Base-by-base conservation (phyloP, 768 basidiomycete species). In the Rhizopogon vesiculosus region DNA sequence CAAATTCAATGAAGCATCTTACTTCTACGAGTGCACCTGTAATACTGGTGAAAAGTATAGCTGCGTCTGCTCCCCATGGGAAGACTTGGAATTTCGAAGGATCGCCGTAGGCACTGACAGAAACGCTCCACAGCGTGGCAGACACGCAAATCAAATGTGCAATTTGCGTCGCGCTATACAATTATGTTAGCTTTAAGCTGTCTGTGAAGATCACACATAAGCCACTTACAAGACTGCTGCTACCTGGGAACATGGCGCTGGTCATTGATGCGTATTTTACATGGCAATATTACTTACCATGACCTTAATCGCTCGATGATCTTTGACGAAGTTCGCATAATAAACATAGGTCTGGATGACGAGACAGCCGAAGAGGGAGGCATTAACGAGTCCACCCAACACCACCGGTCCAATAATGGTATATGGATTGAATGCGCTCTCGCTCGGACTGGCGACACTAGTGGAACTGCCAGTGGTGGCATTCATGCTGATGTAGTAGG, bases 321-420 rank as follows among this genome's bases (percentile, higher is more conserved):
- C 62, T 5, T 51, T 45, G 2, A 40, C 16, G 55, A 59, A 63
- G 5, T 18, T 52, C 7, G 50, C 44, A 44, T 59, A 55, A 51
- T 63, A 63, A n/a, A 53, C 18, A 41, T 61, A 55, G 16, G 42
- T 39, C 50, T 63, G 62, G 42, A 54, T 19, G 1, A 51, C 42
- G 9, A 56, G 18, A 42, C 59, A 43, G 12, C 62, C 62, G 19
- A 63, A 61, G n/a, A 63, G 42, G 25, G 52, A 45, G 7, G 52
- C 40, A 3, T 58, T 56, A 1, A 55, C 35, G 15, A 61, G 39
- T n/a, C 45, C 53, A 16, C 62, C 61, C 19, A 61, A 39, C 31
- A 56, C 61, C 10, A 63, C 46, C 3, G 61, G 59, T 13, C 55
- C 62, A 33, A 58, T 25, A 38, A 56, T 39, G 38, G 15, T 6